A percentile compares a stretch with the other conserved stretches of the same genome.
phyloP scores from a whole-genome alignment of 73 alveolate genomes.

The Urostyla sp. region DNA sequence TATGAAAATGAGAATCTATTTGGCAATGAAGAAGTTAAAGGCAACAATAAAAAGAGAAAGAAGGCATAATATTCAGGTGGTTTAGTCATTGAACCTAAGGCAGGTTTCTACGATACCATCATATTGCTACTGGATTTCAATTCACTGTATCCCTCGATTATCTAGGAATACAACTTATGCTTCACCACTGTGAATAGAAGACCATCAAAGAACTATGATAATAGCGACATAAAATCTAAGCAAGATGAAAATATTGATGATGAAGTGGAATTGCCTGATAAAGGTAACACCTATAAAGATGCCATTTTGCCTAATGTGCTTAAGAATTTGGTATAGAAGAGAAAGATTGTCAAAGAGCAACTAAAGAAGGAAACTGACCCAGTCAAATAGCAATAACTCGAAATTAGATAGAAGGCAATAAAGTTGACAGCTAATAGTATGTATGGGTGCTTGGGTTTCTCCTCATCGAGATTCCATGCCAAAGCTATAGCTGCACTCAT shows the following conservation, averaged over 20 bases:
- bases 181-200: slow-evolving; percentile 97
- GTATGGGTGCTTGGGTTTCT: slow-evolving; percentile 99
- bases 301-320: slow-evolving; percentile 93
- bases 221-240: slow-evolving; percentile 59
- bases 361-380: slow-evolving; percentile 88
- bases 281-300: slow-evolving; percentile 56
- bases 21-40: slow-evolving; percentile 76
- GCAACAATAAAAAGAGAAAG: slow-evolving; percentile 59
- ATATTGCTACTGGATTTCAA: slow-evolving; percentile 98
- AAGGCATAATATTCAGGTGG: slow-evolving; percentile 98
- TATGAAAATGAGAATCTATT: too few relatives aligned
- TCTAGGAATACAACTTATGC: slow-evolving; percentile 99
- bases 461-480: slow-evolving; percentile 96
- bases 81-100: slow-evolving; percentile 96
- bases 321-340: slow-evolving; percentile 83
- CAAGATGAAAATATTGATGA: slow-evolving; percentile 74
- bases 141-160: slow-evolving; percentile 99
- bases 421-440: slow-evolving; percentile 99
- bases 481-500: slow-evolving; percentile 98
- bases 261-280: slow-evolving; percentile 80
- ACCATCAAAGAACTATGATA: slow-evolving; percentile 79
- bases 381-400: slow-evolving; percentile 80
- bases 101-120: slow-evolving; percentile 96
- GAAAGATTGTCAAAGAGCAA: slow-evolving; percentile 86
- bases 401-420: slow-evolving; percentile 95